Base-by-base conservation (phyloP, 257 asterid species). In the Solanum corneliomulleri region DNA sequence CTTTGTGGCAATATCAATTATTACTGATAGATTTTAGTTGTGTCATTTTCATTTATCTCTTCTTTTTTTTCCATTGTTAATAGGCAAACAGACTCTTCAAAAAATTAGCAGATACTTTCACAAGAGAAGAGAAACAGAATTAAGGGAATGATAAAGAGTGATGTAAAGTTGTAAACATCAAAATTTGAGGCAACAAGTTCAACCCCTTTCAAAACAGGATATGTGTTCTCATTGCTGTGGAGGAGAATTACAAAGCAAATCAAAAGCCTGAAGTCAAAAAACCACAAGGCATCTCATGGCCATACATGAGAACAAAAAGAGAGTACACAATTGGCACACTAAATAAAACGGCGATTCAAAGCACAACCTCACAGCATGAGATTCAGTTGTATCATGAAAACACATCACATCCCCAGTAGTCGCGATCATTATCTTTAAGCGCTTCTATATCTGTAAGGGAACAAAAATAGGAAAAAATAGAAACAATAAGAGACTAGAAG, bases 391-490 rank as follows among this genome's bases (percentile, higher is more conserved):
- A 66, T 64, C 31, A 85, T 18, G 27, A 69, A 85, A 47, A 47
- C 52, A 70, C 83, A 31, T 47, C 87, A 85, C 70, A 70, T 47
- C 87, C 45, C 87, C 87, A 49, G 39, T 85, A 3, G 35, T 72
- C 62, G 5, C 8, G 25, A 52, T 33, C 20, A 49, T 20, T 31
- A 31, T 81, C 20, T 81, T 29, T 81, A 31, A 81, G 69, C 45
- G 45, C 85, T 49, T 41, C 88, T 86, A 71, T 86, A 86, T 86
- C 88, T 86, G 88, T 83, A 72, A 74, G n/a, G 74, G 62, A 52
- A 72, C 71, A 35, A 60, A 86, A 86, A 86, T 56, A 29, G 72
- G 74, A 33, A 44, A 44, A 85, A 47, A 16, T 72, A 9, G 15
- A 10, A 49, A 25, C 25, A 2, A 11, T 21, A 12, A 86, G 37